Conservation (phyloP, 2,329 filamentous ascomycete species). For the Epichloe uncinata region DNA sequence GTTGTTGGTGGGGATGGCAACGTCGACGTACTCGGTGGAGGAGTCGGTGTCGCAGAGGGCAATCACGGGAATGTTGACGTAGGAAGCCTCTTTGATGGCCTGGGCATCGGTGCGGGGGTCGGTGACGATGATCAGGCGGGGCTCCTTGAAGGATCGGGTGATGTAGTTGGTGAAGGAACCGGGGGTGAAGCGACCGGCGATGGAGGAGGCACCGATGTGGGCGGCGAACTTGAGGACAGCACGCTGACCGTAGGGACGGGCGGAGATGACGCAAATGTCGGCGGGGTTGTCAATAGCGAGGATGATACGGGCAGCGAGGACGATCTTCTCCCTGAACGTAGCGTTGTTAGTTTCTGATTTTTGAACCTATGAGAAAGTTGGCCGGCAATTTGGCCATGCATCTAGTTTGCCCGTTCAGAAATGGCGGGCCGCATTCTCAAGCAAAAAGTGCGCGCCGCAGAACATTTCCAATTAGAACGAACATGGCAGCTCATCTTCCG, state of each 20-base stretch:
- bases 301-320: constrained; percentile 97
- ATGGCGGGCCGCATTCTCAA: neutral
- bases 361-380: neutral
- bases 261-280: constrained; percentile 98
- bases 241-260: constrained; percentile 98
- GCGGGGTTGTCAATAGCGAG: constrained; percentile 98
- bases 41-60: constrained; percentile 99
- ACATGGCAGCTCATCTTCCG: neutral
- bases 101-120: constrained; percentile 99
- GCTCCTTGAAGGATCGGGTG: constrained; percentile 99
- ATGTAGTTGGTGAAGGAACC: constrained; percentile 99
- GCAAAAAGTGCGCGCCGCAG: neutral
- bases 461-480: neutral
- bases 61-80: constrained; percentile 99
- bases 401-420: too few relatives aligned
- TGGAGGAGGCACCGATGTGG: constrained; percentile 95
- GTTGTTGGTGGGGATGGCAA: constrained; percentile 99
- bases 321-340: constrained; percentile 85
- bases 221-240: constrained; percentile 99
- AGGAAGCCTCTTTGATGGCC: constrained; percentile 99
- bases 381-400: neutral
- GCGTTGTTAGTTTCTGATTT: constrained; percentile 3
- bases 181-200: constrained; percentile 98
- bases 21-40: constrained; percentile 97
- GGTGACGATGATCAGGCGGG: constrained; percentile 97